Percentiles rank a stretch among this genome's conserved stretches.
These are phyloP conservation scores for Cladobotryum protrusum DNA, from an alignment of 2,329 filamentous ascomycete genomes.

Conservation along the genomic window DNA sequence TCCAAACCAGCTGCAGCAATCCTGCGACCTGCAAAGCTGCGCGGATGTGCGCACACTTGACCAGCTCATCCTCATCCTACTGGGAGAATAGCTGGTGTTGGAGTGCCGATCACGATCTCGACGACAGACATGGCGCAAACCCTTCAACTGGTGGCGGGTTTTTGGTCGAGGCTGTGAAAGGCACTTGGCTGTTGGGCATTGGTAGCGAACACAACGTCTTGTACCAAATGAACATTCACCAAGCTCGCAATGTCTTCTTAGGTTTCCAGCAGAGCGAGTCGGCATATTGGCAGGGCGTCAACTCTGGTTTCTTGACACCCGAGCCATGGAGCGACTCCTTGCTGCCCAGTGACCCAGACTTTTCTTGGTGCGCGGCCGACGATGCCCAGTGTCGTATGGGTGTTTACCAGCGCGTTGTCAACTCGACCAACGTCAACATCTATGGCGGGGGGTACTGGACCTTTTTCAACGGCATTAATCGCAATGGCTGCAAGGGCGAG, in stretches of 20 bases:
- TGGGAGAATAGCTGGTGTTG: constrained; percentile 49
- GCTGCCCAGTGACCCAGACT: constrained; percentile 19
- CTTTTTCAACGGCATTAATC: constrained; percentile 19
- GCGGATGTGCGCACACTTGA: constrained; percentile 42
- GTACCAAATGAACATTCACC: constrained; percentile 47
- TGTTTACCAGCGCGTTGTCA: constrained; percentile 13
- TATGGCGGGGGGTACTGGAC: constrained; percentile 23
- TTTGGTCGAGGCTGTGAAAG: constrained; percentile 37
- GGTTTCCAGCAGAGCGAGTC: constrained; percentile 41
- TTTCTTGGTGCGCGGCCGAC: constrained; percentile 23
- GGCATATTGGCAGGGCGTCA: constrained; percentile 34
- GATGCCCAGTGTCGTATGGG: constrained; percentile 16
- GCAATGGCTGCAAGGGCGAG: constrained; percentile 11
- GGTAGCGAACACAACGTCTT: constrained; percentile 45
- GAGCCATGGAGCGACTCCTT: constrained; percentile 29
- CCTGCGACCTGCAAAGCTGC: constrained; percentile 38
- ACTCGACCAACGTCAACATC: constrained; percentile 13
- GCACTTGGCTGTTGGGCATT: constrained; percentile 47
- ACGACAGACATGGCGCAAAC: constrained; percentile 32
- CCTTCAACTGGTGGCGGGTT: constrained; percentile 42
- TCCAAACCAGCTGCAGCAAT: constrained; percentile 31
- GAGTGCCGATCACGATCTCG: constrained; percentile 43
- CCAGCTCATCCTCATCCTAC: constrained; percentile 38
- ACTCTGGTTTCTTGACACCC: constrained; percentile 29
- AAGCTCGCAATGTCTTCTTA: constrained; percentile 37